Evolutionary conservation across 1,284 basidiomycete genomes (phyloP), one percentile per base, ranked within the genome.

Genomic region (Vanrija pseudolonga): DNA sequence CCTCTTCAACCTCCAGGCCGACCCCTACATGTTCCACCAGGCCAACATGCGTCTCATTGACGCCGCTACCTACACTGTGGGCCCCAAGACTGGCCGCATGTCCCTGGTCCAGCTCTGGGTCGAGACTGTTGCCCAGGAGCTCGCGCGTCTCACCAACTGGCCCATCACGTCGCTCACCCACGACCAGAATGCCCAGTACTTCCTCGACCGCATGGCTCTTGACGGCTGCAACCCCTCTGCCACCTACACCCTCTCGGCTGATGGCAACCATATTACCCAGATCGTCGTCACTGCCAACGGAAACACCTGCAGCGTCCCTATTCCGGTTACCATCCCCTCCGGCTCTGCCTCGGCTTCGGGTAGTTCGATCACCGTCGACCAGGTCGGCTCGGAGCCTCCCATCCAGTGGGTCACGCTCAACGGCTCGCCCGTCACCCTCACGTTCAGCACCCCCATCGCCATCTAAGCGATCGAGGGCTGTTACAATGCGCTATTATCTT

Each of bases 1-100:
- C 44, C 42, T 54, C 20, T 26, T 54, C 24, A 19, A 37, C 6
- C 53, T 54, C 36, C 22, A 45, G 38, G 37, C 43, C 17, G 53
- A 54, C 39, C 53, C 53, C 5, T 54, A 50, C 53, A 54, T 54
- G 53, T 54, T 54, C 53, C 53, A 54, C 53, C 53, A 54, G 44
- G 53, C 53, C 53, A 54, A 54, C 44, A 12, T 54, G 47, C 53
- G 53, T n/a, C 18, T 22, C 43, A 36, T 18, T 7, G 53, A 54
- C 47, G 50, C 50, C 47, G 43, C 47, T 7, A 45, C 42, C 12
- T 50, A 50, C 47, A 50, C 53, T 6, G 47, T 36, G 3, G 53
- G 53, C 26, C 19, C 19, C 44, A 24, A 46, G 38, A 54, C 53
- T n/a, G 43, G 14, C 47, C 28, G 41, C 38, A 54, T 54, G 53